phyloP scores from a whole-genome alignment of 2,329 filamentous ascomycete genomes.

The Onygenales sp. region DNA sequence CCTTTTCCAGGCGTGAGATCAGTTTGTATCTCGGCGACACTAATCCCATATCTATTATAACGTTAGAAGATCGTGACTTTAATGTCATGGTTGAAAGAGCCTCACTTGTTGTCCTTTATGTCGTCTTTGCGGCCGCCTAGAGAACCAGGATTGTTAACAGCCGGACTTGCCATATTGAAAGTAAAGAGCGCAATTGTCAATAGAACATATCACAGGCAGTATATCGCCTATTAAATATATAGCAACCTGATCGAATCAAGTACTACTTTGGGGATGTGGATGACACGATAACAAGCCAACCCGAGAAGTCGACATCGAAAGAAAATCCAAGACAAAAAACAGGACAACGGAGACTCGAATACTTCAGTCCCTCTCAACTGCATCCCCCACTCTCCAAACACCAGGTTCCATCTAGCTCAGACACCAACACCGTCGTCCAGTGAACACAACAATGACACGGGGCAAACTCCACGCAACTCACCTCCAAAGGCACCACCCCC shows the following conservation, averaged over 20 bases:
- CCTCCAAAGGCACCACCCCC: slow-evolving; percentile 28
- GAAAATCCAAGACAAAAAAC: neutral
- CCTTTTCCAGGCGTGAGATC: slow-evolving; percentile 57
- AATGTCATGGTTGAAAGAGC: neutral
- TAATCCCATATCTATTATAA: slow-evolving; percentile 42
- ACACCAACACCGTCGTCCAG: neutral
- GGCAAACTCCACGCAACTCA: slow-evolving; percentile 15
- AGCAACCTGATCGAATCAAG: neutral
- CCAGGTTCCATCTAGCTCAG: neutral
- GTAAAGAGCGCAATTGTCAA: neutral
- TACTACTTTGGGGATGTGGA: neutral
- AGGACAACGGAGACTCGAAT: neutral
- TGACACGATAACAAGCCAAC: neutral
- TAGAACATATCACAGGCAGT: neutral
- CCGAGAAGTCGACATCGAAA: neutral
- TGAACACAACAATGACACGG: too few relatives aligned
- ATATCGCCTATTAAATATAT: neutral
- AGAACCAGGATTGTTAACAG: slow-evolving; percentile 8
- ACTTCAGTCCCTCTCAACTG: neutral
- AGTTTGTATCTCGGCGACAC: slow-evolving; percentile 48
- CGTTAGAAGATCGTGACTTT: slow-evolving; percentile 13
- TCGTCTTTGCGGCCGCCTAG: slow-evolving; percentile 12
- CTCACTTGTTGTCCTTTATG: slow-evolving; percentile 8
- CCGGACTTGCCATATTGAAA: neutral
- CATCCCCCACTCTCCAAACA: neutral